These are phyloP conservation scores for Fusarium subtropicale DNA, from an alignment of 2,329 filamentous ascomycete genomes.

Conservation along the genomic window DNA sequence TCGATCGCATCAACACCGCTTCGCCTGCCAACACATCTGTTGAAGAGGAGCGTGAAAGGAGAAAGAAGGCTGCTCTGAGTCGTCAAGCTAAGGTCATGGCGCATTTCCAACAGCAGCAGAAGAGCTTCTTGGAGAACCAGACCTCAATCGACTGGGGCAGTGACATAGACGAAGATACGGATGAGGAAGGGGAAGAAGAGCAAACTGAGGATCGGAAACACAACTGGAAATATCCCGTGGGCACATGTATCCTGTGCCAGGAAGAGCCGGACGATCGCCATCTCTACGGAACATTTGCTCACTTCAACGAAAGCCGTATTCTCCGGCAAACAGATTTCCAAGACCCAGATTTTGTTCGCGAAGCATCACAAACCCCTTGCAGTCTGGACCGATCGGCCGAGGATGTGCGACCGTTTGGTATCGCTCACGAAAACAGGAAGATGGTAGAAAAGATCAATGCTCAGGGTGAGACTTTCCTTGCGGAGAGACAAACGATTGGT, in stretches of 20 bases:
- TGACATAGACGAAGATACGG: slow-evolving; percentile 80
- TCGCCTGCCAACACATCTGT: slow-evolving; percentile 78
- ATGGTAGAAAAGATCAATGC: slow-evolving; percentile 80
- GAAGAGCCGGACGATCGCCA: slow-evolving; percentile 92
- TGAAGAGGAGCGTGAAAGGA: slow-evolving; percentile 81
- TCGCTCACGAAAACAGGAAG: slow-evolving; percentile 86
- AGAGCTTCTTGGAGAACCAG: slow-evolving; percentile 91
- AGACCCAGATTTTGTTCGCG: slow-evolving; percentile 84
- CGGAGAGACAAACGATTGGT: slow-evolving; percentile 84
- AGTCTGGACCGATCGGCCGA: slow-evolving; percentile 90
- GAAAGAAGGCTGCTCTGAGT: slow-evolving; percentile 90
- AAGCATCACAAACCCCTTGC: slow-evolving; percentile 80
- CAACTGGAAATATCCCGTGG: slow-evolving; percentile 87
- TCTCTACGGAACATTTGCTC: slow-evolving; percentile 92
- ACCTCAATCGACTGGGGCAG: slow-evolving; percentile 86
- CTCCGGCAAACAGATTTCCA: slow-evolving; percentile 86
- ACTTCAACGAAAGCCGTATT: slow-evolving; percentile 87
- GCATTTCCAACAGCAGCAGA: slow-evolving; percentile 97
- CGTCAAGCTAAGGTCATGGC: slow-evolving; percentile 96
- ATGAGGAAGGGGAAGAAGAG: slow-evolving; percentile 74
- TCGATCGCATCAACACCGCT: slow-evolving; percentile 83
- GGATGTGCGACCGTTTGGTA: slow-evolving; percentile 85
- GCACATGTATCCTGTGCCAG: slow-evolving; percentile 95
- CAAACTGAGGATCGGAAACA: slow-evolving; percentile 72
- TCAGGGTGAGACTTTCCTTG: slow-evolving; percentile 75